Conservation (phyloP, 1,284 basidiomycete species). For the Trametes polyzona region DNA sequence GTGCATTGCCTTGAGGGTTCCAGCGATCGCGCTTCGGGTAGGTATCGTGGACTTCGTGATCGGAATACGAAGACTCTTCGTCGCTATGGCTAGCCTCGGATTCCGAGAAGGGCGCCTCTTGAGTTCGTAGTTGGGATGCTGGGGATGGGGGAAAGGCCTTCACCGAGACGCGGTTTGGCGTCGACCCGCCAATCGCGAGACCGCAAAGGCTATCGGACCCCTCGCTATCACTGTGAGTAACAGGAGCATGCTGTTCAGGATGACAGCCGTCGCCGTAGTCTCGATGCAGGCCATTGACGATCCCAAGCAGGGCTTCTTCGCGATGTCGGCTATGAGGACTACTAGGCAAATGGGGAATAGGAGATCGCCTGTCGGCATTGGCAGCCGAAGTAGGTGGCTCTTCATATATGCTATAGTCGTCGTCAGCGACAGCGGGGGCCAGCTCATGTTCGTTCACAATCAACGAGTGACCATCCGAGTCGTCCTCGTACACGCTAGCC, state of each 20-base stretch:
- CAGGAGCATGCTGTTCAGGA: background rate
- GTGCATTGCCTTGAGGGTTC: too few species aligned
- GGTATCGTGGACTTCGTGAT: conserved; percentile 6
- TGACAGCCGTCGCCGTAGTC: conserved; percentile 15
- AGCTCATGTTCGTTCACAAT: conserved; percentile 22
- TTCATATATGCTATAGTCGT: conserved; percentile 22
- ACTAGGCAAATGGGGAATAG: conserved; percentile 9
- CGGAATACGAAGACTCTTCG: conserved; percentile 24
- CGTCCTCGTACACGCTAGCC: conserved; percentile 27
- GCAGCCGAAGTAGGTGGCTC: background rate
- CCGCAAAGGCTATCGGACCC: conserved; percentile 39
- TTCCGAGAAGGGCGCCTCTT: background rate
- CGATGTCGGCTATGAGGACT: conserved; percentile 37
- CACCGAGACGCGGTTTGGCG: conserved; percentile 10
- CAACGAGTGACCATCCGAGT: conserved; percentile 18
- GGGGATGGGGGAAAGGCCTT: background rate
- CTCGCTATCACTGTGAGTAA: conserved; percentile 25
- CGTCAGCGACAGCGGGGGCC: conserved; percentile 4
- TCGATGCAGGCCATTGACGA: conserved; percentile 45
- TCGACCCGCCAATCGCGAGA: conserved; percentile 43
- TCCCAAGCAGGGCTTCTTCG: conserved; percentile 44
- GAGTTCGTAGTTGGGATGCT: background rate
- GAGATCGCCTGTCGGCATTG: background rate
- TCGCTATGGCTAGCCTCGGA: conserved; percentile 7
- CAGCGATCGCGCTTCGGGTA: background rate